Conservation (phyloP, 2,329 filamentous ascomycete species). For the Stachybotrys elegans region DNA sequence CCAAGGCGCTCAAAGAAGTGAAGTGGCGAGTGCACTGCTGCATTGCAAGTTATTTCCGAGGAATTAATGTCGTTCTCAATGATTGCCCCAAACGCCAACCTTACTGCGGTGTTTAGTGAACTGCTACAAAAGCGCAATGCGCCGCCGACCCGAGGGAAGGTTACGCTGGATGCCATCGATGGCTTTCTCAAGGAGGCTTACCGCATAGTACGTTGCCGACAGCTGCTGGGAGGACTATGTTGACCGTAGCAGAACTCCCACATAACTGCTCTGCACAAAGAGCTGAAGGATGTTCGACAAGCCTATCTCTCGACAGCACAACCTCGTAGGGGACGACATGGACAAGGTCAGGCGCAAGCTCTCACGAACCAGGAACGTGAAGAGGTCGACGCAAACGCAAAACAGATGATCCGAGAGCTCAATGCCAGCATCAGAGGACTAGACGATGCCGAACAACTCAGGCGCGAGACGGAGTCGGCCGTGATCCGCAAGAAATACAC, state of each 20-base stretch:
- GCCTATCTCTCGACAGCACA: slow-evolving; percentile 83
- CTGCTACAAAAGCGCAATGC: slow-evolving; percentile 57
- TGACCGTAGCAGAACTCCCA: slow-evolving; percentile 64
- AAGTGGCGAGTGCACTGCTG: too few species aligned
- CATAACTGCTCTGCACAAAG: slow-evolving; percentile 71
- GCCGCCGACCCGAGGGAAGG: slow-evolving; percentile 36
- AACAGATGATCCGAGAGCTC: slow-evolving; percentile 78
- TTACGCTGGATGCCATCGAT: slow-evolving; percentile 57
- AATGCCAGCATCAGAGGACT: slow-evolving; percentile 76
- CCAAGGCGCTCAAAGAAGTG: too few species aligned
- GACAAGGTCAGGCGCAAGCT: slow-evolving; percentile 42
- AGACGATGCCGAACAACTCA: slow-evolving; percentile 74
- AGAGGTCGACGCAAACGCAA: slow-evolving; percentile 81
- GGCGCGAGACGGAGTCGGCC: slow-evolving; percentile 68
- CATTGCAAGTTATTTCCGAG: too few species aligned
- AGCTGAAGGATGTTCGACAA: slow-evolving; percentile 79
- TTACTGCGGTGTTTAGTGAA: slow-evolving; percentile 63
- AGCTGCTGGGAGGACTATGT: not conserved
- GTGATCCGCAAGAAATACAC: slow-evolving; percentile 68
- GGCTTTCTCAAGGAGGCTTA: slow-evolving; percentile 93
- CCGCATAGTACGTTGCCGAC: slow-evolving; percentile 59
- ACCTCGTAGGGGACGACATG: slow-evolving; percentile 47
- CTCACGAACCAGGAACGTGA: slow-evolving; percentile 81
- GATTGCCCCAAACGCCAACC: too few species aligned
- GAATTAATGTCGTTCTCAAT: too few species aligned